Percentiles rank a stretch among this genome's conserved stretches.
These are phyloP conservation scores for Monosporascus sp. DNA, from an alignment of 2,329 filamentous ascomycete species.

Conservation along the genomic window DNA sequence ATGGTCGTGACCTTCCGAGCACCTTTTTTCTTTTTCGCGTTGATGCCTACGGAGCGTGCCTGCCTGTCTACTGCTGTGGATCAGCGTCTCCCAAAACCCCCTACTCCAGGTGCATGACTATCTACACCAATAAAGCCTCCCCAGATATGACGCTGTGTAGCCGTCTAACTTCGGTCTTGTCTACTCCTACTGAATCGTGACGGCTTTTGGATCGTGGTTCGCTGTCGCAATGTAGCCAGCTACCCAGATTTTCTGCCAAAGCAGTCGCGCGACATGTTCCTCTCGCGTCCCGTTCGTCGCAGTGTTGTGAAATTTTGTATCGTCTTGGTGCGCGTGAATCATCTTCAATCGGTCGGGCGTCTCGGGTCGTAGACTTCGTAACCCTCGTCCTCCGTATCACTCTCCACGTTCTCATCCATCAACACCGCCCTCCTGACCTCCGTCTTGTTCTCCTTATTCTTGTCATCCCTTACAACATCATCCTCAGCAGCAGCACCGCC, in stretches of 20 bases:
- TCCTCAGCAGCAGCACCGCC: constrained; percentile 38
- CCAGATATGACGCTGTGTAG: background rate
- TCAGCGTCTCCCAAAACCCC: background rate
- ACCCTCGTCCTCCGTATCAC: constrained; percentile 64
- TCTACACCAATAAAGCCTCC: background rate
- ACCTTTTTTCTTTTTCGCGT: no score
- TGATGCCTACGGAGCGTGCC: background rate
- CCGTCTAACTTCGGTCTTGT: background rate
- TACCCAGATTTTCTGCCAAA: background rate
- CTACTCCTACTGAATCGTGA: background rate
- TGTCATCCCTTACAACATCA: constrained; percentile 23
- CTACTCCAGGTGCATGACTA: background rate
- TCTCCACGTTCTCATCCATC: constrained; percentile 40
- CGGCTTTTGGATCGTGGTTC: no score
- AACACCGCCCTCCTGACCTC: constrained; percentile 17
- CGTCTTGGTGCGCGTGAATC: background rate
- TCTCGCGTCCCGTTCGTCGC: background rate
- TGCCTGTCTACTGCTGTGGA: background rate
- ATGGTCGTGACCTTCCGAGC: no score
- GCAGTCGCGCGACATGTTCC: background rate
- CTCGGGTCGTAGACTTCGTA: constrained; percentile 64
- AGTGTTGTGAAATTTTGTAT: background rate
- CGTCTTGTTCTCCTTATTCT: constrained; percentile 32
- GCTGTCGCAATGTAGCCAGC: no score
- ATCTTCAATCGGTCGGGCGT: constrained; percentile 52